A percentile compares a stretch with the other conserved stretches of the same genome.
These are phyloP conservation scores for Pholiota conissans DNA, from an alignment of 768 basidiomycete species.

Conservation along the genomic window DNA sequence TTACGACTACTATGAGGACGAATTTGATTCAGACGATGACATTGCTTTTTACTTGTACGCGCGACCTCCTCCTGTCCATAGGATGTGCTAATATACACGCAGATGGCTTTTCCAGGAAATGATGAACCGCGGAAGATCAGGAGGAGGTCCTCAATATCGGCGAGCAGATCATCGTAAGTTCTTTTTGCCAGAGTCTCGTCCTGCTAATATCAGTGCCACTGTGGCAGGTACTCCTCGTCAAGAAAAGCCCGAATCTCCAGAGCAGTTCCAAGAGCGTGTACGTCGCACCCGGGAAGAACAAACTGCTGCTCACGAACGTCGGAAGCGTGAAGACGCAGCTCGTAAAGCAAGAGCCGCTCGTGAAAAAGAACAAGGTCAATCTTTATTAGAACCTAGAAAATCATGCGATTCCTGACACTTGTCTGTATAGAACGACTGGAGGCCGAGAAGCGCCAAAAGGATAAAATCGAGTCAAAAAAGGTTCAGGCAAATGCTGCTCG, in stretches of 20 bases:
- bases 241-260: slow-evolving; percentile 42
- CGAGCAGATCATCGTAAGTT: slow-evolving; percentile 3
- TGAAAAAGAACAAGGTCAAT: slow-evolving; percentile 55
- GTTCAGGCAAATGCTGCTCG: slow-evolving; percentile 50
- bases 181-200: neutral
- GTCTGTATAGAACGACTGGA: slow-evolving; percentile 46
- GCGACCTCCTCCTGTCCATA: slow-evolving; percentile 2
- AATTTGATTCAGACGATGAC: slow-evolving; percentile 20
- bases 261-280: slow-evolving; percentile 53
- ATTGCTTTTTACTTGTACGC: slow-evolving; percentile 43
- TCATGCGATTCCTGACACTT: neutral
- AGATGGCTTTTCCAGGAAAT: slow-evolving; percentile 37
- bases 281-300: slow-evolving; percentile 53
- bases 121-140: neutral
- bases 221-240: slow-evolving; percentile 19
- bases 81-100: slow-evolving; percentile 4
- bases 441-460: slow-evolving; percentile 59
- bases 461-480: slow-evolving; percentile 55
- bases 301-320: slow-evolving; percentile 51
- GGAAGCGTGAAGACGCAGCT: slow-evolving; percentile 46
- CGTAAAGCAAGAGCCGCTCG: slow-evolving; percentile 46
- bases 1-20: slow-evolving; percentile 29
- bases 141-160: neutral
- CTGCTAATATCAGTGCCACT: neutral
- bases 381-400: neutral